Percentiles rank a stretch among this genome's conserved stretches.
Conservation (phyloP, 2,329 filamentous ascomycete genomes). For the Fusarium algeriense region DNA sequence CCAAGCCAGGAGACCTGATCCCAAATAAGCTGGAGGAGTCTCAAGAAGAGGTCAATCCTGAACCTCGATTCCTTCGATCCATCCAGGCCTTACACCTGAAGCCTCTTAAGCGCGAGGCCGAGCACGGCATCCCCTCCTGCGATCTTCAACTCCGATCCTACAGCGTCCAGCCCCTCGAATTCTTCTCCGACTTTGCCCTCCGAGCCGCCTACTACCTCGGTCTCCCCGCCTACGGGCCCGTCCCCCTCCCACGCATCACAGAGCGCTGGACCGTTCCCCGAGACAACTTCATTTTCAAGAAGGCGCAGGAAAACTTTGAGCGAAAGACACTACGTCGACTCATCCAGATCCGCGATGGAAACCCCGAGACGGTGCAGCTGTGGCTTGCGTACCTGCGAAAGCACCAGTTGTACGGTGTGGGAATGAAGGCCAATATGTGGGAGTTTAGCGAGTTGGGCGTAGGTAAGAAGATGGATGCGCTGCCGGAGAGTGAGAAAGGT, state of each 20-base stretch:
- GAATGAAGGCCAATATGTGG: slow-evolving; percentile 99
- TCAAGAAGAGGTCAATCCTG: slow-evolving; percentile 24
- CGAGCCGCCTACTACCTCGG: slow-evolving; percentile 94
- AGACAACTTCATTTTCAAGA: slow-evolving; percentile 94
- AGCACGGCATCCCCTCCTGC: slow-evolving; percentile 85
- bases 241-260: slow-evolving; percentile 85
- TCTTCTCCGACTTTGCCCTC: slow-evolving; percentile 94
- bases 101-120: slow-evolving; percentile 80
- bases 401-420: slow-evolving; percentile 94
- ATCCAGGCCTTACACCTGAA: slow-evolving; percentile 89
- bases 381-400: slow-evolving; percentile 95
- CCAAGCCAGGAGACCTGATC: slow-evolving; percentile 30
- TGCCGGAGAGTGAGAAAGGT: slow-evolving; percentile 41
- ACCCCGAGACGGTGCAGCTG: slow-evolving; percentile 87
- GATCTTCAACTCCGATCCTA: slow-evolving; percentile 95
- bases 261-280: slow-evolving; percentile 96
- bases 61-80: slow-evolving; percentile 75
- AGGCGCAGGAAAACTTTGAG: slow-evolving; percentile 98
- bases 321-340: slow-evolving; percentile 85
- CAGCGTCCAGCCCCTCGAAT: slow-evolving; percentile 88
- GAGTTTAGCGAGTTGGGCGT: slow-evolving; percentile 80
- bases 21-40: slow-evolving; percentile 31
- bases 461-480: slow-evolving; percentile 43
- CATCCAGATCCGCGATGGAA: slow-evolving; percentile 92
- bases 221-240: slow-evolving; percentile 85